Evolutionary conservation across 371 early-diverging fungal species (phyloP).

Genomic region (Batkoa obscura): DNA sequence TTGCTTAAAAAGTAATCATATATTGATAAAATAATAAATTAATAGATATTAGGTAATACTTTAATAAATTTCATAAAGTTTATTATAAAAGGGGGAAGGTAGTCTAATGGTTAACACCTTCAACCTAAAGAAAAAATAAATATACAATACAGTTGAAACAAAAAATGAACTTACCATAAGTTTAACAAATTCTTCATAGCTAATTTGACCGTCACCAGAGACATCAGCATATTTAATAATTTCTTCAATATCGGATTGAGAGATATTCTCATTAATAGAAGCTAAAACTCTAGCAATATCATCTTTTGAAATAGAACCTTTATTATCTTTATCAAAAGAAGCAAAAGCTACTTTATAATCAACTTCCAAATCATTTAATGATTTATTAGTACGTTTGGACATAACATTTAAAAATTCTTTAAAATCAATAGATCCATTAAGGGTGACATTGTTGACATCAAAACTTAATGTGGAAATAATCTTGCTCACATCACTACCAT

Average conservation of each 20-base stretch:
- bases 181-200: slow-evolving; percentile 7
- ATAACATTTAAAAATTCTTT: neutral
- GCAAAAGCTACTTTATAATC: slow-evolving; percentile 6
- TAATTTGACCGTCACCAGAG: neutral
- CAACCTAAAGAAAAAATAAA: neutral
- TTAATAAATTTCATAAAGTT: no score
- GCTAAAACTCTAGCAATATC: slow-evolving; percentile 3
- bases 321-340: slow-evolving; percentile 6
- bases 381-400: neutral
- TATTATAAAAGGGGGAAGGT: no score
- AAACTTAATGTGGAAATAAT: neutral
- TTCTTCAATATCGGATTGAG: slow-evolving; percentile 3
- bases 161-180: slow-evolving; percentile 5
- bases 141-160: neutral
- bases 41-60: no score
- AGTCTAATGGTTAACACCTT: neutral
- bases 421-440: slow-evolving; percentile 2
- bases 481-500: neutral
- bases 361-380: slow-evolving; percentile 4
- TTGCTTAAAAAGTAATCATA: no score
- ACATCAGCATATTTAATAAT: slow-evolving; percentile 7
- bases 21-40: no score
- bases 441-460: neutral
- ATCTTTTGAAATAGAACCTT: slow-evolving; percentile 2
- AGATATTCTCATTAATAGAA: neutral